Conservation (phyloP, 176 grass and related monocot genomes). For the maize (Zea mays) region Zm-B73-REFERENCE-NAM-5.0 NC_050104.1:112307501-112308000, state of each 20-base stretch:
- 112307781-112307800: background rate
- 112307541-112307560: too few relatives aligned
- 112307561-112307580: too few relatives aligned
- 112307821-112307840: background rate
- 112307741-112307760: too few relatives aligned
- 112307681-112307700: background rate
- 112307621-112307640: background rate
- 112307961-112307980: too few relatives aligned
- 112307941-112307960: background rate
- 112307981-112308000: background rate
- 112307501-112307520: too few relatives aligned
- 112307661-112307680: background rate
- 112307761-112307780: background rate
- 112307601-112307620: background rate
- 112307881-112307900: background rate
- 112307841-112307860: background rate
- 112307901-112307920: background rate
- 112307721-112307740: background rate
- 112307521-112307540: too few relatives aligned
- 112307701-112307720: background rate
- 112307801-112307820: background rate
- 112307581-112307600: too few relatives aligned
- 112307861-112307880: background rate
- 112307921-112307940: background rate
- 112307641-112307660: background rate